Percentiles rank a stretch among this genome's conserved stretches.
These are phyloP conservation scores for Hanseniaspora clermontiae DNA, from an alignment of 805 yeast species.

Conservation along the genomic window DNA sequence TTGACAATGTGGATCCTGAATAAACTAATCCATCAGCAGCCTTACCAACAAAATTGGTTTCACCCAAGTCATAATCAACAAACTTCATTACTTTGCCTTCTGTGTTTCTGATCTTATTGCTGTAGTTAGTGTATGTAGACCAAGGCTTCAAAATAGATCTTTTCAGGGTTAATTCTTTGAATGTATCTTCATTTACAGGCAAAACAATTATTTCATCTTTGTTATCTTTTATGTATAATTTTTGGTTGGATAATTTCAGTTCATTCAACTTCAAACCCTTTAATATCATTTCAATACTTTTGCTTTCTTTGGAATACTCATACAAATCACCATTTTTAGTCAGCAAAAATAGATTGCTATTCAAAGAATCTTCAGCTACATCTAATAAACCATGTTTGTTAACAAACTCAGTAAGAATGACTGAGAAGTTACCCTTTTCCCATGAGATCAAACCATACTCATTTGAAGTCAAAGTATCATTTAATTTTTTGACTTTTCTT, in stretches of 20 bases:
- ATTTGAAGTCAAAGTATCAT: not conserved
- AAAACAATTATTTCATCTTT: slow-evolving; percentile 23
- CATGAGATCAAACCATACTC: slow-evolving; percentile 16
- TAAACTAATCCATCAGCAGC: slow-evolving; percentile 26
- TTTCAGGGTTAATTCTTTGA: slow-evolving; percentile 10
- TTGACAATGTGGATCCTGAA: not conserved
- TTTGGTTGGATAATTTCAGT: slow-evolving; percentile 42
- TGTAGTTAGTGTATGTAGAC: slow-evolving; percentile 19
- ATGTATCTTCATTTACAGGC: slow-evolving; percentile 18
- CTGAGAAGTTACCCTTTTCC: slow-evolving; percentile 12
- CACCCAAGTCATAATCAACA: slow-evolving; percentile 45
- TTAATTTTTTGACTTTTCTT: slow-evolving; percentile 13
- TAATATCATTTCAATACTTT: slow-evolving; percentile 30
- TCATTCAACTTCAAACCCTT: slow-evolving; percentile 35
- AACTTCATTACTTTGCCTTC: slow-evolving; percentile 25
- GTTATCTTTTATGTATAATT: slow-evolving; percentile 36
- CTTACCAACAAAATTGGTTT: slow-evolving; percentile 53
- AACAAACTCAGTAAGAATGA: slow-evolving; percentile 23
- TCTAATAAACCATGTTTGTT: slow-evolving; percentile 46
- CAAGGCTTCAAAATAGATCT: slow-evolving; percentile 22
- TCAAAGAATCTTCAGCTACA: slow-evolving; percentile 27
- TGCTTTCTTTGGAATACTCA: slow-evolving; percentile 44
- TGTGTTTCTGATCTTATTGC: slow-evolving; percentile 16
- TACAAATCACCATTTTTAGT: slow-evolving; percentile 58
- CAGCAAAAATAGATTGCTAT: slow-evolving; percentile 34